Evolutionary conservation across 805 yeast genomes (phyloP).

Genomic region (Hanseniaspora jakobsenii): DNA sequence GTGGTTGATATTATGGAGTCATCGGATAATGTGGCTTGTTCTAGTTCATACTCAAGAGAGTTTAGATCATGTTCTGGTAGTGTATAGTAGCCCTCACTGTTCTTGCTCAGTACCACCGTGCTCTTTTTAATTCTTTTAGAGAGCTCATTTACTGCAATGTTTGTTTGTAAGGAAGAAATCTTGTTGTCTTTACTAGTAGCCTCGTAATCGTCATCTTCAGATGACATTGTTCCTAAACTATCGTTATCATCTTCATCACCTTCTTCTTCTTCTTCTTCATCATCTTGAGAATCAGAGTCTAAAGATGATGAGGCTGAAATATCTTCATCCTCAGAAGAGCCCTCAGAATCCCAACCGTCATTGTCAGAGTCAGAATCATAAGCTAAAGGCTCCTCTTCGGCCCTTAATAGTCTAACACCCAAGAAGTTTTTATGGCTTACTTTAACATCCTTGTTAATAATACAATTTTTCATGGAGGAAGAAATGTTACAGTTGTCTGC

Average conservation of each 20-base stretch:
- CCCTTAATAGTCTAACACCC: conserved; percentile 13
- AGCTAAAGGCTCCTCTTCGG: neutral
- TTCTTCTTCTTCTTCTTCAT: conserved; percentile 26
- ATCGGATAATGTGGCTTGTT: conserved; percentile 42
- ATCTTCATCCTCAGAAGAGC: conserved; percentile 16
- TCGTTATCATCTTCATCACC: too few relatives aligned
- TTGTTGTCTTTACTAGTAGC: conserved; percentile 21
- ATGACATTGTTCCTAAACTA: too few relatives aligned
- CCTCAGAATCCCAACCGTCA: conserved; percentile 19
- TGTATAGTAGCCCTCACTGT: conserved; percentile 21
- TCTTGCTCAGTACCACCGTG: neutral
- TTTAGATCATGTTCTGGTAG: conserved; percentile 28
- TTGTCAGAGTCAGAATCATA: conserved; percentile 13
- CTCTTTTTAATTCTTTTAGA: conserved; percentile 13
- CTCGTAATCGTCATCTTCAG: conserved; percentile 24
- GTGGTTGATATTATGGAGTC: conserved; percentile 45
- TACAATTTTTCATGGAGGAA: conserved; percentile 45
- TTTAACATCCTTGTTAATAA: conserved; percentile 63
- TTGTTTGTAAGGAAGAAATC: conserved; percentile 12
- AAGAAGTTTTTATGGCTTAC: conserved; percentile 40
- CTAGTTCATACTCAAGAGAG: conserved; percentile 35
- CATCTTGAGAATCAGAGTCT: conserved; percentile 6
- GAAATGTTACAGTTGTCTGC: conserved; percentile 55
- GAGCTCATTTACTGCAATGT: conserved; percentile 12
- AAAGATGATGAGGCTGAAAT: too few relatives aligned